A percentile compares a stretch with the other conserved stretches of the same genome.
Evolutionary conservation across 805 yeast species (phyloP).

Genomic region (Teunomyces gatunensis): DNA sequence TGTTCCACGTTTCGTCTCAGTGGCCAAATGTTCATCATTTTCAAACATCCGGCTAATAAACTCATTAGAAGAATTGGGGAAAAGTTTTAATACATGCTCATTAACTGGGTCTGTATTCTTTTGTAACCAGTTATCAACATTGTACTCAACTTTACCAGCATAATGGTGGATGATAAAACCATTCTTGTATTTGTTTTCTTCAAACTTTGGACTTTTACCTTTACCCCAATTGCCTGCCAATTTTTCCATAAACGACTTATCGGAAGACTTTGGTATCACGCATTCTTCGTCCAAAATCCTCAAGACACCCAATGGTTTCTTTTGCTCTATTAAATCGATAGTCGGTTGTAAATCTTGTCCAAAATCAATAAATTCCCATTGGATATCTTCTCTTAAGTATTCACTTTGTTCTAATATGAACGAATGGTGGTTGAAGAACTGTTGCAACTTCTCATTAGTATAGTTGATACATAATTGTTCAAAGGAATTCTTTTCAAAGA

Average conservation of each 20-base stretch:
- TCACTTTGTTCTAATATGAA: conserved; percentile 61
- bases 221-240: conserved; percentile 62
- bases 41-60: conserved; percentile 58
- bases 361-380: conserved; percentile 81
- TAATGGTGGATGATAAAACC: conserved; percentile 88
- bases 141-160: conserved; percentile 95
- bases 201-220: conserved; percentile 49
- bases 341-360: conserved; percentile 95
- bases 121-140: conserved; percentile 88
- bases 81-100: conserved; percentile 63
- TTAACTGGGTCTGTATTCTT: conserved; percentile 93
- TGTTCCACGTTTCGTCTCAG: conserved; percentile 36
- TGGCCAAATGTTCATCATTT: conserved; percentile 26
- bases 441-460: conserved; percentile 60
- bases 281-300: conserved; percentile 93
- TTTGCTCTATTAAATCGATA: conserved; percentile 82
- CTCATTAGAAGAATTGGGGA: conserved; percentile 54
- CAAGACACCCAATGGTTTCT: conserved; percentile 73
- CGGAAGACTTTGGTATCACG: conserved; percentile 87
- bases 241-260: conserved; percentile 77
- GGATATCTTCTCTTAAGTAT: conserved; percentile 55
- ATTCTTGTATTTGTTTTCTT: conserved; percentile 66
- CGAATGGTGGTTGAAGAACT: conserved; percentile 61
- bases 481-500: conserved; percentile 54
- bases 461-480: conserved; percentile 61